Percentiles rank a stretch among this genome's conserved stretches.
These are phyloP conservation scores for Pseudogymnoascus sp. DNA, from an alignment of 2,329 filamentous ascomycete genomes.

Conservation along the genomic window DNA sequence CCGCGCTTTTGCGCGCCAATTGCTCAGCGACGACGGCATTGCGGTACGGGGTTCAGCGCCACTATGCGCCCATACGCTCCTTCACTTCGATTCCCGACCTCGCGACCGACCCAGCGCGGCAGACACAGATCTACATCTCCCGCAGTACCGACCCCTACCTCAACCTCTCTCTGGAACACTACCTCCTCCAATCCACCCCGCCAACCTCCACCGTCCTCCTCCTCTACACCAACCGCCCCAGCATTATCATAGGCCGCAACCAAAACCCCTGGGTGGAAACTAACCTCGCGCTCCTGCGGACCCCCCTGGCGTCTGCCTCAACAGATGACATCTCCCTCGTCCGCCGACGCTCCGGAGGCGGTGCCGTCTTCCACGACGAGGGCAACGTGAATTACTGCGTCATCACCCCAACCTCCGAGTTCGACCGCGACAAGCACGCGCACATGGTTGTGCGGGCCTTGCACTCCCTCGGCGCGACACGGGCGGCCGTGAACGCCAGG, in stretches of 20 bases:
- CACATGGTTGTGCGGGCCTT: conserved; percentile 89
- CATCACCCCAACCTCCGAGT: conserved; percentile 67
- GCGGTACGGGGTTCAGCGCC: neutral
- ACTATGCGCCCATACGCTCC: neutral
- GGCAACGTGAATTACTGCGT: conserved; percentile 96
- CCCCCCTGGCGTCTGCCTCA: conserved; percentile 16
- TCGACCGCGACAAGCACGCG: conserved; percentile 80
- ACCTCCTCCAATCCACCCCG: conserved; percentile 68
- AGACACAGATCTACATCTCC: conserved; percentile 64
- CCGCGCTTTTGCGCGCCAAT: conserved; percentile 11
- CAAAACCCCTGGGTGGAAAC: conserved; percentile 97
- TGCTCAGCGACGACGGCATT: neutral
- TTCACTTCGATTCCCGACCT: neutral
- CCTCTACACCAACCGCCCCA: conserved; percentile 80
- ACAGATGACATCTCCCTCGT: conserved; percentile 51
- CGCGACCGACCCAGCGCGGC: conserved; percentile 35
- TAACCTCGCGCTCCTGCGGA: conserved; percentile 56
- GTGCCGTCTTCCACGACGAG: conserved; percentile 85
- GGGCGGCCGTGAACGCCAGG: conserved; percentile 72
- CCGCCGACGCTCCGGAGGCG: conserved; percentile 78
- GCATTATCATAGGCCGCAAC: conserved; percentile 87
- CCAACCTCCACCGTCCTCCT: conserved; percentile 71
- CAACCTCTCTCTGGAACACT: conserved; percentile 91
- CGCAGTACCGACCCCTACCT: conserved; percentile 66
- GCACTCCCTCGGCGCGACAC: conserved; percentile 46